Evolutionary conservation across 352 stramenopile species (phyloP).

Genomic region (Phytophthora foliorum): DNA sequence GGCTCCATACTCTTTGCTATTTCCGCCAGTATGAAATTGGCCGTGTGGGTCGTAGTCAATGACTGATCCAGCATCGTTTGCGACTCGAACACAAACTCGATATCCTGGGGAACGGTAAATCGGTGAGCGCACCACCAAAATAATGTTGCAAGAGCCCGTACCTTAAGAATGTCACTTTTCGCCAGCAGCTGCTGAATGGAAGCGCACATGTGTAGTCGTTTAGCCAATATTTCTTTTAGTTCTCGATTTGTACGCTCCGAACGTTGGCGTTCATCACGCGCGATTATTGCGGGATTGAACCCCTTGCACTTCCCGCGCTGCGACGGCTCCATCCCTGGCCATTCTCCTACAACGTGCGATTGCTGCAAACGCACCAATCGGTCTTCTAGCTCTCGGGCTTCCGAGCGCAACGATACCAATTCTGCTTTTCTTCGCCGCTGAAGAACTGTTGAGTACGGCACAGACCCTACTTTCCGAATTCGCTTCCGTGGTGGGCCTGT

Average conservation of each 20-base stretch:
- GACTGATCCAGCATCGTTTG: not conserved
- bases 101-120: constrained; percentile 1
- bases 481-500: constrained; percentile 3
- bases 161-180: not conserved
- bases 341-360: not conserved
- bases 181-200: constrained; percentile 1
- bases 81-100: not conserved
- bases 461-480: constrained; percentile 24
- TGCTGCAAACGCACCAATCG: constrained; percentile 1
- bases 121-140: not conserved
- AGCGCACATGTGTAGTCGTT: not conserved
- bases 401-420: constrained; percentile 1
- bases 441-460: constrained; percentile 25
- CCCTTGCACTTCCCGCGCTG: not conserved
- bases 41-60: not conserved
- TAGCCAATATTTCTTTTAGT: constrained; percentile 13
- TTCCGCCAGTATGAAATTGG: not conserved
- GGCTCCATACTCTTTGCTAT: constrained; percentile 2
- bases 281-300: not conserved
- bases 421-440: constrained; percentile 16
- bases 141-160: not conserved
- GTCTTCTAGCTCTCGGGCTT: constrained; percentile 13
- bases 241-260: constrained; percentile 11
- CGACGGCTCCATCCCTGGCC: not conserved
- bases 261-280: not conserved